phyloP scores from a whole-genome alignment of 768 basidiomycete species.

The Pleurotus sapidus region DNA sequence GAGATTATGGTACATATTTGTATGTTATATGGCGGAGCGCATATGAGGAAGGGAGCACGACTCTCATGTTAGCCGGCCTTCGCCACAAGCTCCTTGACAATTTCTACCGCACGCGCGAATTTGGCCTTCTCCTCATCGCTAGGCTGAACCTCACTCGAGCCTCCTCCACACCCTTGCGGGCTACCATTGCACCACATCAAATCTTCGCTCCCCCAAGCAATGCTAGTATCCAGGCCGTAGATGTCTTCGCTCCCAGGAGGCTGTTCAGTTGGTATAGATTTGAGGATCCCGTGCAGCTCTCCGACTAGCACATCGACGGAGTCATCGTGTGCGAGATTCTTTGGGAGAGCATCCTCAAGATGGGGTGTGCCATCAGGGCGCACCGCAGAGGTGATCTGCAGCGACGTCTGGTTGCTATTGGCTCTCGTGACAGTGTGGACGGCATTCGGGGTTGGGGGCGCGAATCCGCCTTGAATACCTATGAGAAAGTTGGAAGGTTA shows the following conservation, averaged over 20 bases:
- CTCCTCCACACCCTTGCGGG: slow-evolving; percentile 58
- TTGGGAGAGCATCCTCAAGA: slow-evolving; percentile 40
- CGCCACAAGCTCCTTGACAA: slow-evolving; percentile 50
- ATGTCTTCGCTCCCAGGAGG: slow-evolving; percentile 68
- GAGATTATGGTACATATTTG: too few relatives aligned
- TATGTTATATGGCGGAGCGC: not conserved
- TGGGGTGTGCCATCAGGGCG: slow-evolving; percentile 46
- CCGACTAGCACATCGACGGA: slow-evolving; percentile 40
- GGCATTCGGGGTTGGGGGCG: slow-evolving; percentile 59
- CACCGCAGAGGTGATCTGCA: slow-evolving; percentile 39
- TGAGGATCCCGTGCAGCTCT: slow-evolving; percentile 61
- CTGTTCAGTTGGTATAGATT: slow-evolving; percentile 49
- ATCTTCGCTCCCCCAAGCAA: slow-evolving; percentile 55
- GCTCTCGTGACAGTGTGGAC: slow-evolving; percentile 50
- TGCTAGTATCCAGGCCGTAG: slow-evolving; percentile 67
- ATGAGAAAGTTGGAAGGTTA: not conserved
- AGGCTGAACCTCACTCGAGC: slow-evolving; percentile 41
- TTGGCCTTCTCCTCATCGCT: slow-evolving; percentile 61
- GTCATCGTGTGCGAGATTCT: slow-evolving; percentile 31
- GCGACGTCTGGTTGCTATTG: slow-evolving; percentile 30
- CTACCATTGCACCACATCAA: slow-evolving; percentile 62
- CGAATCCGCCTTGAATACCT: slow-evolving; percentile 80
- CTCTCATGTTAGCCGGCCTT: slow-evolving; percentile 21
- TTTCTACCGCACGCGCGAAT: slow-evolving; percentile 69
- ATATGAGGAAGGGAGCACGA: not conserved